A percentile compares a stretch with the other conserved stretches of the same genome.
These are phyloP conservation scores for Trametes cingulata DNA, from an alignment of 768 basidiomycete genomes.

Conservation along the genomic window DNA sequence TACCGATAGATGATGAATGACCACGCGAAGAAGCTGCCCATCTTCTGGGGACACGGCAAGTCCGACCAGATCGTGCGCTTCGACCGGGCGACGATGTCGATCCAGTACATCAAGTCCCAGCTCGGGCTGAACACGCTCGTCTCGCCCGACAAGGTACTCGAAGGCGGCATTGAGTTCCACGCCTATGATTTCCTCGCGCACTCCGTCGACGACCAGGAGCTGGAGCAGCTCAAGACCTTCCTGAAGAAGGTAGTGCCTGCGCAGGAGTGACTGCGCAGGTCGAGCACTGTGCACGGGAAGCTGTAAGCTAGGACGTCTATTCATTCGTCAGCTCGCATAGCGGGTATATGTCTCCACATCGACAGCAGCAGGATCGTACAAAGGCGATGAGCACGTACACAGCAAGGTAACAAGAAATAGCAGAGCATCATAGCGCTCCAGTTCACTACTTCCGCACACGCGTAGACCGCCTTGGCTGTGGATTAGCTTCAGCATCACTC, in stretches of 20 bases:
- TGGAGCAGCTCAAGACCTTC: constrained; percentile 72
- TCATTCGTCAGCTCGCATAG: neutral
- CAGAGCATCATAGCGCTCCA: neutral
- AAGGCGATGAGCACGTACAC: neutral
- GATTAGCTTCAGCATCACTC: neutral
- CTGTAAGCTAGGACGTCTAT: constrained; percentile 13
- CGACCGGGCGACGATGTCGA: constrained; percentile 53
- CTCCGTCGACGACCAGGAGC: constrained; percentile 60
- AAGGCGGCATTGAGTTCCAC: constrained; percentile 64
- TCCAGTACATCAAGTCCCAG: constrained; percentile 53
- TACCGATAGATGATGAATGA: constrained; percentile 57
- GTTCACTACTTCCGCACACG: constrained; percentile 17
- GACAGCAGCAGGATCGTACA: neutral
- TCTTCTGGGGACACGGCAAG: constrained; percentile 88
- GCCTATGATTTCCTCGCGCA: constrained; percentile 71
- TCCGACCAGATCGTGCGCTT: constrained; percentile 72
- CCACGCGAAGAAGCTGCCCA: constrained; percentile 59
- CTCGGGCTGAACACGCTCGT: constrained; percentile 51
- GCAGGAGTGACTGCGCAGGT: constrained; percentile 11
- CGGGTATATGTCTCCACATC: neutral
- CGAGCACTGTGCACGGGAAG: neutral
- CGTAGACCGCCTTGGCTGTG: constrained; percentile 21
- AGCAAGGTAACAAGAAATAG: neutral
- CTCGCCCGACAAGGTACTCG: constrained; percentile 32
- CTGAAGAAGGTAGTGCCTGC: constrained; percentile 57